These are phyloP conservation scores for Herpomyces periplanetae DNA, from an alignment of 2,329 filamentous ascomycete species.

Conservation along the genomic window DNA sequence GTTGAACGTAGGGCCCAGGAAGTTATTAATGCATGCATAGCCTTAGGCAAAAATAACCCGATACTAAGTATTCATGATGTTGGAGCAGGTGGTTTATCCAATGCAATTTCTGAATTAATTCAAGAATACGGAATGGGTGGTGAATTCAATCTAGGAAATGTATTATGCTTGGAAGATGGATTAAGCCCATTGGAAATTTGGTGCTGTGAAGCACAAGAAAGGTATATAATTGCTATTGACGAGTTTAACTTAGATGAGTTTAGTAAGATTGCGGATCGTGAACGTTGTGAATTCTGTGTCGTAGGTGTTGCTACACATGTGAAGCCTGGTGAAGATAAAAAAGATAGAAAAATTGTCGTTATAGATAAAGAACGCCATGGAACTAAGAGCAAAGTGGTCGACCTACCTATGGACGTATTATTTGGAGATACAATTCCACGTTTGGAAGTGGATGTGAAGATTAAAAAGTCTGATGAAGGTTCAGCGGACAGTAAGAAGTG, in stretches of 20 bases:
- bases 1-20: conserved; percentile 84
- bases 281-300: conserved; percentile 66
- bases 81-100: conserved; percentile 54
- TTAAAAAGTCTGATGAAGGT: conserved; percentile 30
- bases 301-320: conserved; percentile 31
- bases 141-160: conserved; percentile 64
- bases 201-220: conserved; percentile 87
- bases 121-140: conserved; percentile 71
- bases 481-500: conserved; percentile 25
- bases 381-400: conserved; percentile 20
- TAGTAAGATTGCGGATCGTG: conserved; percentile 27
- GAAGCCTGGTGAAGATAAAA: conserved; percentile 22
- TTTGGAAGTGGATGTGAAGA: no score
- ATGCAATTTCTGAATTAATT: conserved; percentile 53
- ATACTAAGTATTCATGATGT: conserved; percentile 95
- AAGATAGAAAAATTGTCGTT: conserved; percentile 31
- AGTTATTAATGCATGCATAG: conserved; percentile 77
- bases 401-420: conserved; percentile 50
- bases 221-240: conserved; percentile 68
- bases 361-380: conserved; percentile 24
- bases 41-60: conserved; percentile 44
- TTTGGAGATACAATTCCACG: conserved; percentile 64
- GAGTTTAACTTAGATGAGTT: conserved; percentile 33
- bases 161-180: conserved; percentile 54
- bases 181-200: conserved; percentile 92